phyloP scores from a whole-genome alignment of 495 filamentous ascomycete species.

The Tuber magnatum region DNA sequence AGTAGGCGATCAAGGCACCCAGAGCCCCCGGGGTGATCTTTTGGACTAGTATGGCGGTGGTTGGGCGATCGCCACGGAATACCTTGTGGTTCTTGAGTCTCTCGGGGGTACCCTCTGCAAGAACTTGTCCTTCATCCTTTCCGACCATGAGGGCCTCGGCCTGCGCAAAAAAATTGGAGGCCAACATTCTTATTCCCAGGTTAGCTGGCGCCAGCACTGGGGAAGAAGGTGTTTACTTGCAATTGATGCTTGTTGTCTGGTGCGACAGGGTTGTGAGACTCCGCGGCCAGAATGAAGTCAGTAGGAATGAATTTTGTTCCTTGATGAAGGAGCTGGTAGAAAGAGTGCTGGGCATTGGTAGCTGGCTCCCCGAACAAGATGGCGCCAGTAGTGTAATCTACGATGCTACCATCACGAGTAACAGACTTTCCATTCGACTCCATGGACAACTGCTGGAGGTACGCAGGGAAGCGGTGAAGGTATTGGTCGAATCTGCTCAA shows the following conservation, averaged over 20 bases:
- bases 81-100: conserved; percentile 94
- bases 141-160: conserved; percentile 97
- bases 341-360: conserved; percentile 98
- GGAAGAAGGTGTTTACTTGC: conserved; percentile 40
- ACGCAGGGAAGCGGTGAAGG: conserved; percentile 95
- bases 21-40: conserved; percentile 91
- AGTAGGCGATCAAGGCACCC: conserved; percentile 94
- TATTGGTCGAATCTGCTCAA: conserved; percentile 82
- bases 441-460: conserved; percentile 98
- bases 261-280: conserved; percentile 93
- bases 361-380: conserved; percentile 96
- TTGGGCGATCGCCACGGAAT: conserved; percentile 95
- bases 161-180: conserved; percentile 97
- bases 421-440: conserved; percentile 99
- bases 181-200: conserved; percentile 62
- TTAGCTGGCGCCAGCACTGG: neutral
- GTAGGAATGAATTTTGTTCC: conserved; percentile 97
- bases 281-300: conserved; percentile 91
- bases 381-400: conserved; percentile 93
- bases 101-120: conserved; percentile 76
- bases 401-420: conserved; percentile 79
- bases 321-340: conserved; percentile 98
- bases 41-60: conserved; percentile 85
- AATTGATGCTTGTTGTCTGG: conserved; percentile 81
- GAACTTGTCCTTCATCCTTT: conserved; percentile 84